Evolutionary conservation across 805 yeast species (phyloP).

Genomic region (Komagataella ulmi): DNA sequence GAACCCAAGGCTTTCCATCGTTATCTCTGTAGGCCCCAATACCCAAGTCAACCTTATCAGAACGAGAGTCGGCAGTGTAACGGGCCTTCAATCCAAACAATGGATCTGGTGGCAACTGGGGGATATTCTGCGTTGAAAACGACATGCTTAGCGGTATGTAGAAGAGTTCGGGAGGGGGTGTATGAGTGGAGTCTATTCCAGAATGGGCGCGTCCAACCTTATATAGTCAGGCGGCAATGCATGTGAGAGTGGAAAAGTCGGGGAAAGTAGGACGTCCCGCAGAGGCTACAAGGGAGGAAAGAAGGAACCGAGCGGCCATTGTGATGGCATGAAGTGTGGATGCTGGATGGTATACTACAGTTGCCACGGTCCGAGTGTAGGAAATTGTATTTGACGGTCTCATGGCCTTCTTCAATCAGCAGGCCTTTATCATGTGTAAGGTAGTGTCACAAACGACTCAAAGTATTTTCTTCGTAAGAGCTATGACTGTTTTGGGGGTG

Average conservation of each 20-base stretch:
- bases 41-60: conserved; percentile 71
- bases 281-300: neutral
- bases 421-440: neutral
- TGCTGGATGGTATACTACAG: neutral
- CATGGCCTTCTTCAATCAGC: too few relatives aligned
- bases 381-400: too few relatives aligned
- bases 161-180: neutral
- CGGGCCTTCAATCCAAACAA: conserved; percentile 72
- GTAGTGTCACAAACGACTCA: neutral
- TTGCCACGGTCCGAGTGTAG: neutral
- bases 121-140: conserved; percentile 24
- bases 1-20: conserved; percentile 56
- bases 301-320: neutral
- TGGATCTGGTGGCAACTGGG: conserved; percentile 73
- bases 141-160: neutral
- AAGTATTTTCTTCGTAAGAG: neutral
- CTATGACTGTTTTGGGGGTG: neutral
- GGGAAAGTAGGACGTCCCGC: neutral
- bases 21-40: conserved; percentile 72
- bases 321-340: neutral
- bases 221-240: neutral
- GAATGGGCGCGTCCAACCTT: neutral
- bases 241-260: neutral
- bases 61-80: conserved; percentile 40
- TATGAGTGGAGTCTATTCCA: neutral